Evolutionary conservation across 2,329 filamentous ascomycete genomes (phyloP).

Genomic region (Aspergillus sojae): DNA sequence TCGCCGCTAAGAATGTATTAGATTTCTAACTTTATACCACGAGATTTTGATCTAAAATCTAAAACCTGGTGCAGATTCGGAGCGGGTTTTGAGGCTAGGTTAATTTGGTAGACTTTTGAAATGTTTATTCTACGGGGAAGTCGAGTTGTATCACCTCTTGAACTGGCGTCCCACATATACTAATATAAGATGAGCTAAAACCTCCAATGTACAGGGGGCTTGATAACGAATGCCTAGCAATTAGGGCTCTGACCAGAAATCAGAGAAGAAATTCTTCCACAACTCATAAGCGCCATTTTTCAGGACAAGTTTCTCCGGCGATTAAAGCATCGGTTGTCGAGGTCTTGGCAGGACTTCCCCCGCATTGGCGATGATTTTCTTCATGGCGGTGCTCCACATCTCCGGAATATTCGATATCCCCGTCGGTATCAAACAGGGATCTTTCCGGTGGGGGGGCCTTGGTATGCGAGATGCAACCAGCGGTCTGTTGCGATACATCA

Average conservation of each 20-base stretch:
- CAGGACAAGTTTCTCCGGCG: neutral
- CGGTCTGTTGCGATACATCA: neutral
- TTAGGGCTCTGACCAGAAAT: neutral
- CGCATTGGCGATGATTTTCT: neutral
- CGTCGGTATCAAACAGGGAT: neutral
- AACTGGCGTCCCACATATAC: too few relatives aligned
- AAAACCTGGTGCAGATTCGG: too few relatives aligned
- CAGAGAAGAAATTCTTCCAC: neutral
- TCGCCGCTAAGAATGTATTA: too few relatives aligned
- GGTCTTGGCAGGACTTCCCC: neutral
- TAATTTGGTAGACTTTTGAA: too few relatives aligned
- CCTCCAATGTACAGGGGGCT: neutral
- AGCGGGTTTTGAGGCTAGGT: too few relatives aligned
- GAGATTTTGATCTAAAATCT: too few relatives aligned
- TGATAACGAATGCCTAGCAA: neutral
- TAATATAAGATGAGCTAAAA: too few relatives aligned
- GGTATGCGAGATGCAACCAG: neutral
- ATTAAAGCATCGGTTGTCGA: neutral
- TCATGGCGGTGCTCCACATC: neutral
- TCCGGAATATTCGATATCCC: neutral
- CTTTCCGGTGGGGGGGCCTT: constrained; percentile 1
- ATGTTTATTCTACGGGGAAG: too few relatives aligned
- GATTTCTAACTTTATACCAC: too few relatives aligned
- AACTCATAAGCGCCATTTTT: neutral
- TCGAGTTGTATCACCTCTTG: too few relatives aligned